Base-by-base conservation (phyloP, 352 stramenopile genomes). In the Peronospora tabacina region DNA sequence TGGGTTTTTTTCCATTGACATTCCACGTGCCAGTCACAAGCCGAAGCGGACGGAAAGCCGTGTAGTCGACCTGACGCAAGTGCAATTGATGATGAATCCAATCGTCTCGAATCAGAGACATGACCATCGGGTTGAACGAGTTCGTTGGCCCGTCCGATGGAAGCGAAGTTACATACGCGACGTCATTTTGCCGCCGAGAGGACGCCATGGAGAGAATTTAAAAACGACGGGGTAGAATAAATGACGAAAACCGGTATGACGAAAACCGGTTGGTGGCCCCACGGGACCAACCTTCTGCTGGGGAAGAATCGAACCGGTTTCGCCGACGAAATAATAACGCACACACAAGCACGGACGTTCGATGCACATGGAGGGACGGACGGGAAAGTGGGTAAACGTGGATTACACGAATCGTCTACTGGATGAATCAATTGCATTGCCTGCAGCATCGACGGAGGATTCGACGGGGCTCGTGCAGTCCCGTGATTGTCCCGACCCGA, bases 1-100 rank as follows among this genome's bases (percentile, higher is more conserved):
- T 66, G 15, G 94, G 95, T 46, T 98, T 98, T 73, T 99, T 99
- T 40, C 94, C 97, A 67, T 99, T 99, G 12, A 99, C 97, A 63
- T 99, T 99, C 94, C 96, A 99, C 22, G 96, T 99, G 36, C 95
- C 95, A 0, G 70, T 68, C 48, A 90, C 65, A 15, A 93, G 45
- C 20, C 51, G 66, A 16, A 71, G 85, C 13, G 71, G 48, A 16
- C 85, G 72, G 17, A 84, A 70, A 28, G 70, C 60, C 5, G 77
- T 93, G 64, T 90, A 94, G 44, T 67, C 61, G 8, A 63, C 55
- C 22, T 88, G 67, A 0, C 82, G 74, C 20, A 65, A 55, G 3
- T 68, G 68, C 19, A 94, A 44, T 46, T 92, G 75, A 51, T 92
- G 75, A 46, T 88, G 70, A 52, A 94, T 86, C 82, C 83, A 94